phyloP scores from a whole-genome alignment of 2,329 filamentous ascomycete genomes.

The Colletotrichum destructivum region DNA sequence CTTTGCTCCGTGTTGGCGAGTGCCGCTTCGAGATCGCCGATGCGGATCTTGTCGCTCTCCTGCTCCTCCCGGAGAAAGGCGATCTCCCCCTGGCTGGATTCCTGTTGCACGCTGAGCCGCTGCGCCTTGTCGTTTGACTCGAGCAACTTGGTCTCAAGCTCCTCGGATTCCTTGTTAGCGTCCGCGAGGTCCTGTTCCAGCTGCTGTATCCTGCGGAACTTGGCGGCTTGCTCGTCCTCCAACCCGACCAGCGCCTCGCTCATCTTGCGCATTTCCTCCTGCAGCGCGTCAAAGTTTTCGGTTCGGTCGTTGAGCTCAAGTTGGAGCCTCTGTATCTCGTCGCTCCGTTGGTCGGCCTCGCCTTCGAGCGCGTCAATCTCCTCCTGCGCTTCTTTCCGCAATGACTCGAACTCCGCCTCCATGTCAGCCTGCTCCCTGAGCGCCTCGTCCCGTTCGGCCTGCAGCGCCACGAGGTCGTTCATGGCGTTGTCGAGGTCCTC shows the following conservation, averaged over 20 bases:
- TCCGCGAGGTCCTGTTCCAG: slow-evolving; percentile 88
- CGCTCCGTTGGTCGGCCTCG: slow-evolving; percentile 80
- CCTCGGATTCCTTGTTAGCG: slow-evolving; percentile 88
- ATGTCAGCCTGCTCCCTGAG: slow-evolving; percentile 74
- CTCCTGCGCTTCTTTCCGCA: slow-evolving; percentile 75
- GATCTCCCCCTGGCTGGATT: slow-evolving; percentile 93
- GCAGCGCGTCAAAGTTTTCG: slow-evolving; percentile 92
- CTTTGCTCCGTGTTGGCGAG: slow-evolving; percentile 84
- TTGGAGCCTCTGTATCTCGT: slow-evolving; percentile 79
- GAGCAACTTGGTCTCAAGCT: slow-evolving; percentile 85
- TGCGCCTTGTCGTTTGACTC: slow-evolving; percentile 92
- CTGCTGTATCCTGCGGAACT: slow-evolving; percentile 83
- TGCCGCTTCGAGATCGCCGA: slow-evolving; percentile 90
- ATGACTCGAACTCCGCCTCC: slow-evolving; percentile 73
- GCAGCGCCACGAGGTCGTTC: slow-evolving; percentile 84
- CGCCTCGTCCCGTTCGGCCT: slow-evolving; percentile 89
- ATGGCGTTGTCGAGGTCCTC: slow-evolving; percentile 85
- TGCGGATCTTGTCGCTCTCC: slow-evolving; percentile 97
- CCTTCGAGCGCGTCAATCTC: slow-evolving; percentile 78
- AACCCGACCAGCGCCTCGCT: slow-evolving; percentile 88
- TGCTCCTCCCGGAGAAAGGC: slow-evolving; percentile 97
- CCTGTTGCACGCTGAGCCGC: slow-evolving; percentile 89
- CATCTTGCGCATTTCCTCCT: slow-evolving; percentile 93
- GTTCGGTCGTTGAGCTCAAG: slow-evolving; percentile 81
- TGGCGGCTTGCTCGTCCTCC: slow-evolving; percentile 89